Percentiles rank a stretch among this genome's conserved stretches.
phyloP scores from a whole-genome alignment of 331 rosid species.

The Cydonia oblonga region DNA sequence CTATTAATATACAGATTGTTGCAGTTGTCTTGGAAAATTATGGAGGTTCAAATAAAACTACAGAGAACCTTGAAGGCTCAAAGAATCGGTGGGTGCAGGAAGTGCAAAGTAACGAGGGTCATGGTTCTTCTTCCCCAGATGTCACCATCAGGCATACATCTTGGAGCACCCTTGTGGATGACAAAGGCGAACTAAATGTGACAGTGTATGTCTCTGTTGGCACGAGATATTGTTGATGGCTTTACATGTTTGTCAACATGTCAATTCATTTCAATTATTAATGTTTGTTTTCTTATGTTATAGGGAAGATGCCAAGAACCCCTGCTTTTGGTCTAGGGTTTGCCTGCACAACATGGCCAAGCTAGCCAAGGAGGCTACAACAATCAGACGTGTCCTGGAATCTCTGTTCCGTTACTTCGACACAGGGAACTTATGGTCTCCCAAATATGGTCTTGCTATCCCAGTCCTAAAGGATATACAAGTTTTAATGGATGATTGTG shows the following conservation, averaged over 20 bases:
- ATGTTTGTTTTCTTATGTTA: slow-evolving; percentile 12
- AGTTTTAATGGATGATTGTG: slow-evolving; percentile 68
- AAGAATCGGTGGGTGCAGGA: slow-evolving; percentile 44
- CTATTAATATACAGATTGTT: slow-evolving; percentile 51
- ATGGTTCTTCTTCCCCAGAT: slow-evolving; percentile 36
- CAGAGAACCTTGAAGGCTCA: slow-evolving; percentile 21
- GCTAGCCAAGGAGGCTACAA: slow-evolving; percentile 84
- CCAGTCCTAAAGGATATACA: slow-evolving; percentile 69
- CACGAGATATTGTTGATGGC: slow-evolving; percentile 9
- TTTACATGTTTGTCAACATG: neutral
- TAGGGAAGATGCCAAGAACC: slow-evolving; percentile 73
- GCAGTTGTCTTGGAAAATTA: slow-evolving; percentile 80
- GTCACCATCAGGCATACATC: slow-evolving; percentile 36
- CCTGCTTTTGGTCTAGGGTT: slow-evolving; percentile 82
- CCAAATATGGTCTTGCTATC: slow-evolving; percentile 52
- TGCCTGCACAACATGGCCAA: slow-evolving; percentile 87
- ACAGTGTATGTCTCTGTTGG: slow-evolving; percentile 41
- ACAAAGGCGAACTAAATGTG: slow-evolving; percentile 52
- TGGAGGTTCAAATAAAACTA: slow-evolving; percentile 27
- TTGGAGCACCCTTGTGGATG: slow-evolving; percentile 51
- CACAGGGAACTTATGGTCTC: slow-evolving; percentile 61
- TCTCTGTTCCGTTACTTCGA: slow-evolving; percentile 81
- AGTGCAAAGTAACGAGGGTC: slow-evolving; percentile 36
- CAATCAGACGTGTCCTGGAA: slow-evolving; percentile 82
- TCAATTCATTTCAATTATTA: slow-evolving; percentile 9